A percentile compares a stretch with the other conserved stretches of the same genome.
Evolutionary conservation across 768 basidiomycete genomes (phyloP).

Genomic region (Favolaschia claudopus): DNA sequence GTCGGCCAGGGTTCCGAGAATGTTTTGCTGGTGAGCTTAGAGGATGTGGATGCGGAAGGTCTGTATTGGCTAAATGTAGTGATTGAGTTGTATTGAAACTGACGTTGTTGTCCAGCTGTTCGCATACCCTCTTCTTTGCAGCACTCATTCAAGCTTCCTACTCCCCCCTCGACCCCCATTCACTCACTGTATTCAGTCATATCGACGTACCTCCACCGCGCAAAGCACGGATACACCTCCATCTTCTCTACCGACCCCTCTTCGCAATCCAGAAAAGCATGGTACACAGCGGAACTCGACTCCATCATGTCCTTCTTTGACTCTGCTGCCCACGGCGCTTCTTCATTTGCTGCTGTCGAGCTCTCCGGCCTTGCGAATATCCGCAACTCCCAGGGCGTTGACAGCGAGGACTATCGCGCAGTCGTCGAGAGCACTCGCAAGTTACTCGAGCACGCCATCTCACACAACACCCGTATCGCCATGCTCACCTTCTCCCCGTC

Average conservation of each 20-base stretch:
- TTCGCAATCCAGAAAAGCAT: slow-evolving; percentile 42
- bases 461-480: slow-evolving; percentile 53
- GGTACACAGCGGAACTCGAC: slow-evolving; percentile 43
- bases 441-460: slow-evolving; percentile 52
- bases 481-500: slow-evolving; percentile 56
- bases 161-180: slow-evolving; percentile 37
- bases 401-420: slow-evolving; percentile 62
- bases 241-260: slow-evolving; percentile 50
- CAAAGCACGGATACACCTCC: slow-evolving; percentile 62
- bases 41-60: slow-evolving; percentile 66
- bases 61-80: slow-evolving; percentile 20
- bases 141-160: slow-evolving; percentile 54
- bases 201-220: slow-evolving; percentile 65
- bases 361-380: slow-evolving; percentile 59
- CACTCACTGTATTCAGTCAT: slow-evolving; percentile 60
- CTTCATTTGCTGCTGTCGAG: slow-evolving; percentile 73
- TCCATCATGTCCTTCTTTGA: slow-evolving; percentile 62
- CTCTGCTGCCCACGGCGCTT: slow-evolving; percentile 51
- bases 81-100: slow-evolving; percentile 12
- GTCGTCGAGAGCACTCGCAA: slow-evolving; percentile 55
- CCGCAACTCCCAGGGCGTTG: slow-evolving; percentile 51
- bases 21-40: slow-evolving; percentile 62
- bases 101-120: slow-evolving; percentile 54
- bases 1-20: slow-evolving; percentile 63
- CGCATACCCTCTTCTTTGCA: slow-evolving; percentile 56